phyloP scores from a whole-genome alignment of 345 rosid species.

The Alliaria petiolata region DNA sequence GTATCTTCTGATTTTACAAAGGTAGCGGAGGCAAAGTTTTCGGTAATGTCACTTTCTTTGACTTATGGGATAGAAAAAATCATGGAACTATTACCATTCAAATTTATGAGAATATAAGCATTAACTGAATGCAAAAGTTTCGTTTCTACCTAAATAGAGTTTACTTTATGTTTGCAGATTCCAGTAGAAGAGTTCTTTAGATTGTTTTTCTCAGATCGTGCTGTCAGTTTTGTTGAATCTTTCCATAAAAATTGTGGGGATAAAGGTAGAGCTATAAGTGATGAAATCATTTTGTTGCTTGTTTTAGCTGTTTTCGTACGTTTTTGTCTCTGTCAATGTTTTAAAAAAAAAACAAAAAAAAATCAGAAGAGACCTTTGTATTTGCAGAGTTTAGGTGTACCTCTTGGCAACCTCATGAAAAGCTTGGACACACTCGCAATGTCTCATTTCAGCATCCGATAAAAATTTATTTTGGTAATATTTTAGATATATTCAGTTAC shows the following conservation, averaged over 20 bases:
- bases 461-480: constrained; percentile 84
- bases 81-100: neutral
- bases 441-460: constrained; percentile 94
- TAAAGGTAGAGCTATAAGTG: constrained; percentile 57
- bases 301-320: neutral
- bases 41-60: constrained; percentile 49
- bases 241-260: constrained; percentile 86
- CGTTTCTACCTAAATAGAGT: neutral
- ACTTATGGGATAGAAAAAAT: neutral
- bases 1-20: constrained; percentile 59
- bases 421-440: constrained; percentile 73
- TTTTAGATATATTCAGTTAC: constrained; percentile 3
- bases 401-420: constrained; percentile 66
- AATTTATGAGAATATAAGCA: neutral
- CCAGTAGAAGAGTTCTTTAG: constrained; percentile 76
- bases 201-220: constrained; percentile 70
- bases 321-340: neutral
- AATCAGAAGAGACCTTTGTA: neutral
- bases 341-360: no score
- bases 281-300: constrained; percentile 8
- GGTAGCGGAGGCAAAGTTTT: constrained; percentile 76
- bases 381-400: constrained; percentile 79
- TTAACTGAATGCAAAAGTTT: constrained; percentile 8
- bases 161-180: constrained; percentile 50
- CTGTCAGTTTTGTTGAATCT: constrained; percentile 58